Evolutionary conservation across 1,284 basidiomycete species (phyloP).

Genomic region (Ceratorhiza oryzae-sativae): DNA sequence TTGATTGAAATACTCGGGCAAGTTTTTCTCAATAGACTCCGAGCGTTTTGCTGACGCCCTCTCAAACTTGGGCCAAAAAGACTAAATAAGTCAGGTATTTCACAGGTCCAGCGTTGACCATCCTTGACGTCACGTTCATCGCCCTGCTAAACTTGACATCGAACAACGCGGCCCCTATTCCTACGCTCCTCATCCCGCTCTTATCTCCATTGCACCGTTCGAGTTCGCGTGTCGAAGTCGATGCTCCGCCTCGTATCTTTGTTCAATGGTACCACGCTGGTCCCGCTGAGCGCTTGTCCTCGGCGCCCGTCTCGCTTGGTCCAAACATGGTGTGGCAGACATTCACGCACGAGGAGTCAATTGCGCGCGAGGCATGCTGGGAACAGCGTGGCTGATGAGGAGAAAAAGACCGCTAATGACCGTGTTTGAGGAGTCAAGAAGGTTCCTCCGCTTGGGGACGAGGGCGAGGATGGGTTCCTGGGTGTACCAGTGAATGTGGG

Average conservation of each 20-base stretch:
- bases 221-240: background rate
- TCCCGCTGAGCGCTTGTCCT: slow-evolving; percentile 41
- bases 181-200: background rate
- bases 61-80: no score
- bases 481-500: slow-evolving; percentile 47
- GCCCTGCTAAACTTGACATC: background rate
- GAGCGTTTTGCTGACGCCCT: no score
- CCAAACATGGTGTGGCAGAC: slow-evolving; percentile 45
- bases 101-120: background rate
- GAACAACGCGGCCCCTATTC: background rate
- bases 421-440: slow-evolving; percentile 38
- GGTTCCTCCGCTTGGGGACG: slow-evolving; percentile 16
- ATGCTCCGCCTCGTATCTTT: slow-evolving; percentile 2
- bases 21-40: no score
- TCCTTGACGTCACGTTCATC: slow-evolving; percentile 1
- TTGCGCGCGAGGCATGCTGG: slow-evolving; percentile 47
- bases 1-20: no score
- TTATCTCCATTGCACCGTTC: no score
- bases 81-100: no score
- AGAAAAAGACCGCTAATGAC: slow-evolving; percentile 28
- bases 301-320: slow-evolving; percentile 39
- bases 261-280: slow-evolving; percentile 44
- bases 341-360: slow-evolving; percentile 46
- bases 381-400: slow-evolving; percentile 42
- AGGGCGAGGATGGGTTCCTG: slow-evolving; percentile 38